Evolutionary conservation across 345 rosid genomes (phyloP).

Genomic region (Zanthoxylum bungeanum): DNA sequence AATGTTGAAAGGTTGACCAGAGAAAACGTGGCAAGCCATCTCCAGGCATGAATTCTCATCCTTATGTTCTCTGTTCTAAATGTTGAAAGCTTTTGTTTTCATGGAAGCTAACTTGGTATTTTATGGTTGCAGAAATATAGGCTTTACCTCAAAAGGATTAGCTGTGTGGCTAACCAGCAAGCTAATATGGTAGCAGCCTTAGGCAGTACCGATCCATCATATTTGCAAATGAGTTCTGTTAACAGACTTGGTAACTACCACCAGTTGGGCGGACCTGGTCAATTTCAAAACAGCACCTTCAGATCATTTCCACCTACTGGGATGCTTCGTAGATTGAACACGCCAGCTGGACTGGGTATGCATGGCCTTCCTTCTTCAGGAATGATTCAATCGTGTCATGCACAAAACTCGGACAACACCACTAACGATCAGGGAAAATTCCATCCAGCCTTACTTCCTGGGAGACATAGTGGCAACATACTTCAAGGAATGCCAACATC

Average conservation of each 20-base stretch:
- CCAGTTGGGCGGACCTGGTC: slow-evolving; percentile 42
- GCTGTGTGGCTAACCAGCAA: slow-evolving; percentile 61
- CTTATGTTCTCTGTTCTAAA: neutral
- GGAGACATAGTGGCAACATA: slow-evolving; percentile 43
- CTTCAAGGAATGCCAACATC: slow-evolving; percentile 76
- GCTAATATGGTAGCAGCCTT: slow-evolving; percentile 56
- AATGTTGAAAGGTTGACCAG: slow-evolving; percentile 82
- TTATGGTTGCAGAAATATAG: slow-evolving; percentile 64
- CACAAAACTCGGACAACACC: slow-evolving; percentile 34
- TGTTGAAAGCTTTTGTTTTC: neutral
- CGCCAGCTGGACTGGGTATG: slow-evolving; percentile 60
- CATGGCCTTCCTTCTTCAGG: slow-evolving; percentile 62
- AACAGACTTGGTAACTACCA: slow-evolving; percentile 51
- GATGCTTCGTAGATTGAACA: slow-evolving; percentile 61
- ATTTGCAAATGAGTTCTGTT: slow-evolving; percentile 51
- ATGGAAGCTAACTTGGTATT: slow-evolving; percentile 19
- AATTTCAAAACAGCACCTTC: slow-evolving; percentile 45
- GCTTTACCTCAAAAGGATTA: slow-evolving; percentile 69
- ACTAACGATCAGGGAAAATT: slow-evolving; percentile 40
- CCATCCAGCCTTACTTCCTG: slow-evolving; percentile 36
- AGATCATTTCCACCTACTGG: slow-evolving; percentile 57
- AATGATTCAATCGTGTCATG: slow-evolving; percentile 33
- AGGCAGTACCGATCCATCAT: slow-evolving; percentile 52
- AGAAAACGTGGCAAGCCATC: slow-evolving; percentile 96
- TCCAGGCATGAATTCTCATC: slow-evolving; percentile 54